phyloP scores from a whole-genome alignment of 108 stramenopile genomes.

The Nannochloropsis granulata region DNA sequence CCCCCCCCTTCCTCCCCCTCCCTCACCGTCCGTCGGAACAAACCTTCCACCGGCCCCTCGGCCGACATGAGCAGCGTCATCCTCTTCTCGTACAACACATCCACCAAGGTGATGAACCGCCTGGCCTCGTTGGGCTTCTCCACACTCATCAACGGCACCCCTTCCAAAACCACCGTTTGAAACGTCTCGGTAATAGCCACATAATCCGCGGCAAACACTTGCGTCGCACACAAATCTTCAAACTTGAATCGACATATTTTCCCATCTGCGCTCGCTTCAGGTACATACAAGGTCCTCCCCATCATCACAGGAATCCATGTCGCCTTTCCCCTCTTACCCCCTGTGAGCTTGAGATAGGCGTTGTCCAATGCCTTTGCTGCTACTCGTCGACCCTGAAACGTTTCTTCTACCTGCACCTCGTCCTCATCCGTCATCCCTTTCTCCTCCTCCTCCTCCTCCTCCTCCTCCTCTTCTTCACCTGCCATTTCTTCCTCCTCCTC shows the following conservation, averaged over 20 bases:
- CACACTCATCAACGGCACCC: slow-evolving; percentile 54
- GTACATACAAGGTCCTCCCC: background rate
- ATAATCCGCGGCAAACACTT: slow-evolving; percentile 71
- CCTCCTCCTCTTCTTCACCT: background rate
- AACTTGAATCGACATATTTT: slow-evolving; percentile 46
- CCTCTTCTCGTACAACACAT: slow-evolving; percentile 72
- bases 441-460: background rate
- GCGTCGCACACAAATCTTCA: slow-evolving; percentile 60
- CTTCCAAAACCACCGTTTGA: slow-evolving; percentile 49
- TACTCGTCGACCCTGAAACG: background rate
- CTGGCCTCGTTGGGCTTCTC: slow-evolving; percentile 56
- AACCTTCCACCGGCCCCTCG: slow-evolving; percentile 1
- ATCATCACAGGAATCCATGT: background rate
- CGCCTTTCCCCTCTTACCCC: background rate
- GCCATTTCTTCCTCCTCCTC: too few relatives aligned
- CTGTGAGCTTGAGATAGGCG: background rate
- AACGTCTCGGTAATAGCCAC: slow-evolving; percentile 62
- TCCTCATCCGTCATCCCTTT: background rate
- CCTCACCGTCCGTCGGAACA: background rate
- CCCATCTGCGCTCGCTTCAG: background rate
- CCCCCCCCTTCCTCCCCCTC: background rate
- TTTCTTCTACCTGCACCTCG: background rate
- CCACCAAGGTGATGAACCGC: slow-evolving; percentile 85
- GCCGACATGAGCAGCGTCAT: slow-evolving; percentile 35
- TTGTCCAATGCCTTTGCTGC: background rate